phyloP scores from a whole-genome alignment of 1,284 basidiomycete genomes.

The Marasmius sp. region DNA sequence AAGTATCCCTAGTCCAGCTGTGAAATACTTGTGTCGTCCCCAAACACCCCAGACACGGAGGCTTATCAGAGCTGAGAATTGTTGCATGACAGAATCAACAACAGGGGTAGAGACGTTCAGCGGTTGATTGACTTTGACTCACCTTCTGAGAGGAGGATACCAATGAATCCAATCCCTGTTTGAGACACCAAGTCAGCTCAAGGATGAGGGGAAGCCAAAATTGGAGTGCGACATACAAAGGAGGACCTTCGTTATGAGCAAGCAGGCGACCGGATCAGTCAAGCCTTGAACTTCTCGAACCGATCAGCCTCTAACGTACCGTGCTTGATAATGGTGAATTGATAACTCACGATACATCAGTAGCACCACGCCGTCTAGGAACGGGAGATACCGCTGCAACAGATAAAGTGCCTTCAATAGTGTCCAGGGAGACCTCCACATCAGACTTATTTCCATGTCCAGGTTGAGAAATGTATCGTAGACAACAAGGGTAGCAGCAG shows the following conservation, averaged over 20 bases:
- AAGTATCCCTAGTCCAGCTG: background rate
- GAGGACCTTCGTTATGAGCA: too few species aligned
- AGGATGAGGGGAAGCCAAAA: too few species aligned
- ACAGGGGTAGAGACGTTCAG: background rate
- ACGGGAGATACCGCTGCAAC: background rate
- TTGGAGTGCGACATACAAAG: too few species aligned
- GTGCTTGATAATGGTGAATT: background rate
- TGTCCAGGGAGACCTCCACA: background rate
- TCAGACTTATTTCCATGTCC: slow-evolving; percentile 9
- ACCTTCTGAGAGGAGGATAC: background rate
- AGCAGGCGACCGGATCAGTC: background rate
- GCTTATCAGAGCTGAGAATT: background rate
- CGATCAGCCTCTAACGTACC: background rate
- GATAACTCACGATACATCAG: background rate
- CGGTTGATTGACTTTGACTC: background rate
- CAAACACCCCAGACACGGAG: background rate
- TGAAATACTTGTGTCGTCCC: background rate
- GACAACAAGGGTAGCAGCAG: background rate
- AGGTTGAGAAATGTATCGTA: slow-evolving; percentile 1
- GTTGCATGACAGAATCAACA: background rate
- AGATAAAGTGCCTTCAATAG: background rate
- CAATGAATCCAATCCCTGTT: too few species aligned
- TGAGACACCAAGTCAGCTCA: too few species aligned
- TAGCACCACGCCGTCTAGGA: background rate
- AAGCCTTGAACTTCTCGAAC: background rate